These are phyloP conservation scores for Pseudevernia furfuracea DNA, from an alignment of 495 filamentous ascomycete species.

Conservation along the genomic window DNA sequence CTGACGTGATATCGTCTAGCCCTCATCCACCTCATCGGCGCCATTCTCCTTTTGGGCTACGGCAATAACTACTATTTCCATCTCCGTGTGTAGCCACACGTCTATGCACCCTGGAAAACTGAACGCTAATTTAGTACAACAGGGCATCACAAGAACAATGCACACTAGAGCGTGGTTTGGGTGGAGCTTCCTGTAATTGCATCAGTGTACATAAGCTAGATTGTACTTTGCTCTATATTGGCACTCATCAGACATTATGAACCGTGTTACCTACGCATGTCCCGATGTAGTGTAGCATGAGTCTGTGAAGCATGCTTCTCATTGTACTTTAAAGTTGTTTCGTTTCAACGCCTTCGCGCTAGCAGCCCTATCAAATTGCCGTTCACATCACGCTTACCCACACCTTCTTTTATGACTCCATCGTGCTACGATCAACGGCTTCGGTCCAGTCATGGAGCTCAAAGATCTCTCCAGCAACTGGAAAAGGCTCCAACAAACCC, in stretches of 20 bases:
- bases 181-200: not conserved
- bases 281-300: not conserved
- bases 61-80: constrained; percentile 99
- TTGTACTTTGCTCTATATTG: not conserved
- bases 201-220: constrained; percentile 19
- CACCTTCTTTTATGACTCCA: not conserved
- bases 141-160: constrained; percentile 99
- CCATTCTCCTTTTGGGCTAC: constrained; percentile 73
- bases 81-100: constrained; percentile 61
- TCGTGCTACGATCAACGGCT: not conserved
- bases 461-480: constrained; percentile 54
- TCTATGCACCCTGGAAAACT: not conserved
- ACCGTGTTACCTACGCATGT: not conserved
- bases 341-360: not conserved
- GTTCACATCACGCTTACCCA: no score
- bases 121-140: constrained; percentile 29
- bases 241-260: not conserved
- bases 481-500: constrained; percentile 62
- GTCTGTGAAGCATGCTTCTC: not conserved
- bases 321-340: not conserved
- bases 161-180: constrained; percentile 56
- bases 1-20: constrained; percentile 43
- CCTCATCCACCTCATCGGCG: constrained; percentile 73
- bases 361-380: constrained; percentile 5
- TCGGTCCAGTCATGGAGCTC: constrained; percentile 35